Evolutionary conservation across 257 asterid genomes (phyloP).

Genomic region (Solanum etuberosum): DNA sequence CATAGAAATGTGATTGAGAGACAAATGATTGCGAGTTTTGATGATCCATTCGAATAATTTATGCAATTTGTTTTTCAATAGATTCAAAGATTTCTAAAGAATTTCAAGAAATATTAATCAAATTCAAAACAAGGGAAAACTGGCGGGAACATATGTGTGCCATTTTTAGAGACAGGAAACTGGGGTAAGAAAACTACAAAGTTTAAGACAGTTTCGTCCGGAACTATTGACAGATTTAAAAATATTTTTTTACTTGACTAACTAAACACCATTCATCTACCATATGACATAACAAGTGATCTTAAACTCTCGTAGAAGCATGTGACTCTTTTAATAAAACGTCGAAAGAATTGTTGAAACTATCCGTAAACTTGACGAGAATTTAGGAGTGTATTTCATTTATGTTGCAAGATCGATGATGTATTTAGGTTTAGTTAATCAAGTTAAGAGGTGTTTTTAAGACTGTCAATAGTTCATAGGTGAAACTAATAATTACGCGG

Average conservation of each 20-base stretch:
- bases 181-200: not conserved
- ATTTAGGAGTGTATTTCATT: not conserved
- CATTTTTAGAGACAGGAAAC: not conserved
- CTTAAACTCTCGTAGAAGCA: too few species aligned
- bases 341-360: not conserved
- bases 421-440: not conserved
- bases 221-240: too few species aligned
- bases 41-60: not conserved
- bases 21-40: not conserved
- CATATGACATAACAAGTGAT: too few species aligned
- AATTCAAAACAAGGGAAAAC: not conserved
- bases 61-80: not conserved
- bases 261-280: too few species aligned
- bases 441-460: too few species aligned
- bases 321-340: not conserved
- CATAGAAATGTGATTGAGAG: constrained; percentile 25
- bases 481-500: not conserved
- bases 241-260: too few species aligned
- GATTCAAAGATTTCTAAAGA: not conserved
- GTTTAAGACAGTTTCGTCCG: not conserved
- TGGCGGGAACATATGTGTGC: not conserved
- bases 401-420: not conserved
- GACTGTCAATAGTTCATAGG: too few species aligned
- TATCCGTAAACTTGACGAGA: not conserved
- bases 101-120: not conserved